phyloP scores from a whole-genome alignment of 306 rosid genomes.

The Casuarina equisetifolia region DNA sequence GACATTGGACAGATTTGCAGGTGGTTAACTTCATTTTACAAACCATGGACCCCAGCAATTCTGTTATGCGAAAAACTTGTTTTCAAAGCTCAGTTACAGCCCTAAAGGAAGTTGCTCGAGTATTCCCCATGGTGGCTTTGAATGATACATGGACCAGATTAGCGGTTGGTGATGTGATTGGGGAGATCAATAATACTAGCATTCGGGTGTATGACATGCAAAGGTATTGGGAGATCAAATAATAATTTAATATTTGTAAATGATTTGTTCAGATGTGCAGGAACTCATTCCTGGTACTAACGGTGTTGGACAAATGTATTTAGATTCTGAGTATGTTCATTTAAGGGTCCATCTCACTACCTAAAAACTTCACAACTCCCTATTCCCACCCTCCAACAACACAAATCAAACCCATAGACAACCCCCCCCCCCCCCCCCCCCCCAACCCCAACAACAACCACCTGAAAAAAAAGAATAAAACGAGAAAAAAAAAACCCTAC shows the following conservation, averaged over 20 bases:
- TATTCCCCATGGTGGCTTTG: slow-evolving; percentile 88
- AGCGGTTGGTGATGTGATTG: slow-evolving; percentile 92
- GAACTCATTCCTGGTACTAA: neutral
- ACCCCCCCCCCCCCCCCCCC: neutral
- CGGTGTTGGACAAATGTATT: neutral
- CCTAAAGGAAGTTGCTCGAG: slow-evolving; percentile 76
- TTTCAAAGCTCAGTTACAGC: slow-evolving; percentile 89
- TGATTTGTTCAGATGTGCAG: neutral
- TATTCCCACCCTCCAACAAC: neutral
- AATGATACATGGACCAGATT: slow-evolving; percentile 89
- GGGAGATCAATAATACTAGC: slow-evolving; percentile 65
- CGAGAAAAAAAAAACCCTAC: no score
- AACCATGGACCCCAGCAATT: slow-evolving; percentile 91
- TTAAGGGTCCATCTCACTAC: neutral
- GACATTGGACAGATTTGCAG: slow-evolving; percentile 70
- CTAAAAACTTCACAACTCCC: neutral
- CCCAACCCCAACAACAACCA: neutral
- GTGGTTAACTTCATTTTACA: slow-evolving; percentile 87
- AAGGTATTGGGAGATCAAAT: slow-evolving; percentile 50
- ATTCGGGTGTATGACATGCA: slow-evolving; percentile 91
- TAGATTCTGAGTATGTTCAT: neutral
- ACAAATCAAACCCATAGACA: no score
- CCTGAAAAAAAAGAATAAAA: no score
- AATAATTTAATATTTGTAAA: slow-evolving; percentile 14
- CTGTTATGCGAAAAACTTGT: slow-evolving; percentile 88